Conservation (phyloP, 1,284 basidiomycete species). For the Apiotrichum sp. region DNA sequence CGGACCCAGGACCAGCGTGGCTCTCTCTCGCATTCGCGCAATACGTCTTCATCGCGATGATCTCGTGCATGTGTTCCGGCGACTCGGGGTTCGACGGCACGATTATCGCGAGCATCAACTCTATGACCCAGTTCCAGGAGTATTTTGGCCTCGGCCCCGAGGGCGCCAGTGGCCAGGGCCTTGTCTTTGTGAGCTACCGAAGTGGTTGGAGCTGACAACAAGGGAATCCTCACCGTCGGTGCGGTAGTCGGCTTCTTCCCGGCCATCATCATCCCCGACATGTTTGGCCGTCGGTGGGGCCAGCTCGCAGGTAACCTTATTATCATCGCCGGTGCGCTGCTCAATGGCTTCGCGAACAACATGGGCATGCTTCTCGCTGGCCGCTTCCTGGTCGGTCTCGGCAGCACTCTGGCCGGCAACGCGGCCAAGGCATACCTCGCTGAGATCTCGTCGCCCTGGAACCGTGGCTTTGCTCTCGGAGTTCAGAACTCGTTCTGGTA, state of each 20-base stretch:
- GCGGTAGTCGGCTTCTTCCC: constrained; percentile 41
- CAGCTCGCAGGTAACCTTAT: constrained; percentile 54
- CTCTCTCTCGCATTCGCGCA: constrained; percentile 48
- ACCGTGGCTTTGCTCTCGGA: constrained; percentile 54
- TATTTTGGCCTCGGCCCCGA: constrained; percentile 7
- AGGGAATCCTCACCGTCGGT: constrained; percentile 54
- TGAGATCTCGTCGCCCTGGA: constrained; percentile 52
- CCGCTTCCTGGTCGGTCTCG: constrained; percentile 50
- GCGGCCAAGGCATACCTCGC: constrained; percentile 53
- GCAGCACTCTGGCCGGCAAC: constrained; percentile 49
- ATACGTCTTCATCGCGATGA: constrained; percentile 47
- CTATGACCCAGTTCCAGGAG: constrained; percentile 9
- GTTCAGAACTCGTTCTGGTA: constrained; percentile 51
- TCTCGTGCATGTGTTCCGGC: constrained; percentile 50
- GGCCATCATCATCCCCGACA: constrained; percentile 50
- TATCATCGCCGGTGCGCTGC: constrained; percentile 50
- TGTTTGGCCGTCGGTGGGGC: constrained; percentile 53
- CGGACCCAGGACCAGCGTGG: constrained; percentile 52
- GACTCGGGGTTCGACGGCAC: constrained; percentile 24
- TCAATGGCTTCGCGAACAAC: constrained; percentile 52
- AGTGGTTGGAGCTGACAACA: constrained; percentile 37
- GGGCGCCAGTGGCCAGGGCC: constrained; percentile 8
- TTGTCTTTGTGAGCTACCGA: constrained; percentile 42
- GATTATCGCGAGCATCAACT: constrained; percentile 12
- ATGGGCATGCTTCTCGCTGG: constrained; percentile 53